phyloP scores from a whole-genome alignment of 2,329 filamentous ascomycete genomes.

The Sporothrix globosa region DNA sequence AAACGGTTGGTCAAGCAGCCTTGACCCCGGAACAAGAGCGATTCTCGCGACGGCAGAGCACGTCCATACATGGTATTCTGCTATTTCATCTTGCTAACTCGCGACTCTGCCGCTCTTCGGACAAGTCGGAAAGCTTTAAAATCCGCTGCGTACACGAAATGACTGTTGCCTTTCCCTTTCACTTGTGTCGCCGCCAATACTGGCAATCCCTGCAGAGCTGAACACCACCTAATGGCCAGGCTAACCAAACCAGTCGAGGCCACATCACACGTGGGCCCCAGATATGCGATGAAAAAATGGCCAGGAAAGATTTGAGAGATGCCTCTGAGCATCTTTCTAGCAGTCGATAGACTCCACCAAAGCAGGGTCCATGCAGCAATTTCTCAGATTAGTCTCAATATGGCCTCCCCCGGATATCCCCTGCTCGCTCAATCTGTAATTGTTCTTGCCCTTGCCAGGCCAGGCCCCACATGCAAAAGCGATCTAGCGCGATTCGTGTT shows the following conservation, averaged over 20 bases:
- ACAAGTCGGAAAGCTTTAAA: not conserved
- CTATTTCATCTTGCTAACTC: not conserved
- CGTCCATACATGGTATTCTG: not conserved
- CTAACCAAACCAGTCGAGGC: slow-evolving; percentile 16
- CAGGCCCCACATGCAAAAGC: slow-evolving; percentile 20
- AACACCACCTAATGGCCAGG: slow-evolving; percentile 17
- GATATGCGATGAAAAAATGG: slow-evolving; percentile 7
- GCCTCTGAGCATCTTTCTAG: not conserved
- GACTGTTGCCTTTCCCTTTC: not conserved
- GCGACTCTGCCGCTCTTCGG: slow-evolving; percentile 5
- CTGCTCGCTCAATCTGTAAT: slow-evolving; percentile 19
- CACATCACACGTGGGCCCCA: slow-evolving; percentile 25
- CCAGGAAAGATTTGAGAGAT: not conserved
- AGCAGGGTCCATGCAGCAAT: not conserved
- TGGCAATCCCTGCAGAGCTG: slow-evolving; percentile 29
- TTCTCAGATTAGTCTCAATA: not conserved
- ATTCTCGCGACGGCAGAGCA: not conserved
- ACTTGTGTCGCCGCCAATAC: not conserved
- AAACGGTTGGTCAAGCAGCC: no score
- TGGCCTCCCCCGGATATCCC: not conserved
- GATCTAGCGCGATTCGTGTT: slow-evolving; percentile 26
- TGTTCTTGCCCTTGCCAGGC: slow-evolving; percentile 15
- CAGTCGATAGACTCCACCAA: slow-evolving; percentile 7
- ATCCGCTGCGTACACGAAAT: slow-evolving; percentile 11
- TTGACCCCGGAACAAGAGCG: no score